phyloP scores from a whole-genome alignment of 2,329 filamentous ascomycete genomes.

The Stromatinia cepivora region DNA sequence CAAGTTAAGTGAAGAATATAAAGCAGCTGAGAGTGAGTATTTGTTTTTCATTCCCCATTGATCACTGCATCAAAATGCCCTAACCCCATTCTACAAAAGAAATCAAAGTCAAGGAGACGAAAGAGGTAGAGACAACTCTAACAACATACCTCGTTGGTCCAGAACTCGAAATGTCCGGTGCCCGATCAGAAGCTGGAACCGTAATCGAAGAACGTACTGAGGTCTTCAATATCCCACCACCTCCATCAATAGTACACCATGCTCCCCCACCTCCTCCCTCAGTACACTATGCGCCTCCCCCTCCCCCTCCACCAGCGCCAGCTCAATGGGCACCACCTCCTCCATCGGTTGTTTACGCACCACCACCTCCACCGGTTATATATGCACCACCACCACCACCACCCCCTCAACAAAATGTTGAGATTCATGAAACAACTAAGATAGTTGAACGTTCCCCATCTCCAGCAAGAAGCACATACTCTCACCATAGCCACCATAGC shows the following conservation, averaged over 20 bases:
- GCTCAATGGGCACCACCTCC: constrained; percentile 26
- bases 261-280: constrained; percentile 33
- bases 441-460: constrained; percentile 41
- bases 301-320: constrained; percentile 30
- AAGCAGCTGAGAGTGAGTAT: constrained; percentile 50
- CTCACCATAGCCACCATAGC: constrained; percentile 19
- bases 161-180: constrained; percentile 42
- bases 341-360: constrained; percentile 29
- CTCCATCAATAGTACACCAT: constrained; percentile 27
- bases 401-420: constrained; percentile 38
- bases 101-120: constrained; percentile 18
- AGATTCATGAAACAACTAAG: constrained; percentile 50
- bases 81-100: constrained; percentile 26
- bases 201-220: constrained; percentile 52
- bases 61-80: constrained; percentile 16
- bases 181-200: constrained; percentile 50
- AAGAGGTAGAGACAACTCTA: constrained; percentile 29
- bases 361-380: constrained; percentile 26
- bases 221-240: constrained; percentile 43
- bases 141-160: constrained; percentile 33
- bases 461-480: constrained; percentile 25
- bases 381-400: constrained; percentile 24
- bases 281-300: constrained; percentile 28
- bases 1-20: constrained; percentile 76
- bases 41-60: constrained; percentile 17